These are phyloP conservation scores for Fusarium tricinctum DNA, from an alignment of 2,329 filamentous ascomycete species.

Conservation along the genomic window DNA sequence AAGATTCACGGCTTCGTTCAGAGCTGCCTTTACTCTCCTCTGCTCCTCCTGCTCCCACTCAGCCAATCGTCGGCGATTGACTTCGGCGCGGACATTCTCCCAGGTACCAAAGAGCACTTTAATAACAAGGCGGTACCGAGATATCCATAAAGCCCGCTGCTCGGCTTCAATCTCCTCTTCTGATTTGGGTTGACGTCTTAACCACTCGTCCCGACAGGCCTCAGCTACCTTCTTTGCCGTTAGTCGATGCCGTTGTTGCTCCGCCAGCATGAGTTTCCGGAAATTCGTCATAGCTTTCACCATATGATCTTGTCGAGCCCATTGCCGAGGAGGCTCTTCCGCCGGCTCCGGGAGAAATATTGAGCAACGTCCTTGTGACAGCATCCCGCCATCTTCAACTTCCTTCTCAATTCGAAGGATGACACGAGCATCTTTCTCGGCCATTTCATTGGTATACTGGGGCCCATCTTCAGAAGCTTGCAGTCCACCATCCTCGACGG, in stretches of 20 bases:
- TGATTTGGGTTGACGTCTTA: conserved; percentile 79
- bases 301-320: conserved; percentile 89
- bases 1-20: conserved; percentile 80
- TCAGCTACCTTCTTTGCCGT: conserved; percentile 84
- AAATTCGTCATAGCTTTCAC: conserved; percentile 84
- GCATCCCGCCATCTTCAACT: conserved; percentile 78
- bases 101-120: conserved; percentile 69
- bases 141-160: conserved; percentile 74
- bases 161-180: conserved; percentile 87
- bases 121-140: conserved; percentile 79
- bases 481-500: conserved; percentile 72
- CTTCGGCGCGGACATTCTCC: conserved; percentile 74
- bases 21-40: conserved; percentile 74
- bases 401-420: conserved; percentile 80
- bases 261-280: conserved; percentile 81
- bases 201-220: conserved; percentile 82
- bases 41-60: conserved; percentile 77
- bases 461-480: conserved; percentile 68
- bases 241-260: conserved; percentile 82
- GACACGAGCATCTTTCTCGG: conserved; percentile 76
- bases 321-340: conserved; percentile 83
- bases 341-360: conserved; percentile 78
- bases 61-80: conserved; percentile 70
- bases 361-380: conserved; percentile 78
- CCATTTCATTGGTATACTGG: conserved; percentile 71